Evolutionary conservation across 306 rosid genomes (phyloP).

Genomic region (Fragaria nilgerrensis): DNA sequence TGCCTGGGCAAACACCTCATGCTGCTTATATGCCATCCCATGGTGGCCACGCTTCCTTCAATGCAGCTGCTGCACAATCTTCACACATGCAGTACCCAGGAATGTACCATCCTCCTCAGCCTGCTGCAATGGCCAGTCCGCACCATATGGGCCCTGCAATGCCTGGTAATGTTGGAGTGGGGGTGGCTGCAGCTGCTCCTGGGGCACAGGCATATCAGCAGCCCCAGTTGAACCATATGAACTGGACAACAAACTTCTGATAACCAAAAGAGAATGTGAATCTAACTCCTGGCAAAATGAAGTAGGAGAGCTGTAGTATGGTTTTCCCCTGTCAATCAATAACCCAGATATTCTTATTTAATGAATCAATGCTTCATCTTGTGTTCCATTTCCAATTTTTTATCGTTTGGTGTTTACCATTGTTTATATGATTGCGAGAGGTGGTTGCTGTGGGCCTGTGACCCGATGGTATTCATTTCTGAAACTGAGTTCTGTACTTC

Average conservation of each 20-base stretch:
- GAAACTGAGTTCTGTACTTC: background rate
- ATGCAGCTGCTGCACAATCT: constrained; percentile 86
- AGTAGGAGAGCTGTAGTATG: constrained; percentile 50
- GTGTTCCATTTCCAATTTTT: constrained; percentile 16
- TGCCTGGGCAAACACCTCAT: constrained; percentile 88
- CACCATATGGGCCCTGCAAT: constrained; percentile 86
- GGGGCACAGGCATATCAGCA: constrained; percentile 96
- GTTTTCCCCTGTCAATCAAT: constrained; percentile 46
- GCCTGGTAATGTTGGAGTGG: constrained; percentile 80
- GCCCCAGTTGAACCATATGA: constrained; percentile 80
- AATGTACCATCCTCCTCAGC: constrained; percentile 89
- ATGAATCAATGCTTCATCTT: constrained; percentile 34
- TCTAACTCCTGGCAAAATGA: constrained; percentile 62
- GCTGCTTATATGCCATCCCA: constrained; percentile 83
- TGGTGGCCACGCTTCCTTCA: constrained; percentile 70
- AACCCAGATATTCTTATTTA: constrained; percentile 34
- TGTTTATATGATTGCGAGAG: background rate
- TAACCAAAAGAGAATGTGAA: constrained; percentile 30
- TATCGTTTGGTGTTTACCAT: background rate
- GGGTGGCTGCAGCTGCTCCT: constrained; percentile 83
- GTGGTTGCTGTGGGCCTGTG: background rate
- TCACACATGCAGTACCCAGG: constrained; percentile 99
- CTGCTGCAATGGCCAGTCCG: constrained; percentile 60
- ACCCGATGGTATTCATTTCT: background rate
- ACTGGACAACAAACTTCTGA: constrained; percentile 94